A percentile compares a stretch with the other conserved stretches of the same genome.
phyloP scores from a whole-genome alignment of 768 basidiomycete species.

The Scleroderma citrinum region DNA sequence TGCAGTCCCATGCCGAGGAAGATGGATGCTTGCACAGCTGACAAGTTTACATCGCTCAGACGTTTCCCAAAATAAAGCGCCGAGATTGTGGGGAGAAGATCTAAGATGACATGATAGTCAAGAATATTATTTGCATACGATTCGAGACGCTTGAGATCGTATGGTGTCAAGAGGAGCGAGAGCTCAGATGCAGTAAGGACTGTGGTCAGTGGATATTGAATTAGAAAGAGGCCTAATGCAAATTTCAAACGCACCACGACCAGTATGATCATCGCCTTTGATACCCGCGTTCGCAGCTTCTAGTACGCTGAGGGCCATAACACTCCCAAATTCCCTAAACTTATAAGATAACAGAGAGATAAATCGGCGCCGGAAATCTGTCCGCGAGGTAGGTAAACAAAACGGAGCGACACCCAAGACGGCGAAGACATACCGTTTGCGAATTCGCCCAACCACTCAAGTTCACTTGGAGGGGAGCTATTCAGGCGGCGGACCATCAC shows the following conservation, averaged over 20 bases:
- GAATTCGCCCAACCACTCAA: constrained; percentile 87
- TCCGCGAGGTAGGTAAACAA: background rate
- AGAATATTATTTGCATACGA: constrained; percentile 95
- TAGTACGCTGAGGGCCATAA: constrained; percentile 80
- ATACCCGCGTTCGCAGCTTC: constrained; percentile 73
- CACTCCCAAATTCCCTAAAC: constrained; percentile 89
- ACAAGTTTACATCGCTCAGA: constrained; percentile 58
- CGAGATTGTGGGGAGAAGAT: constrained; percentile 78
- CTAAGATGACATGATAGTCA: constrained; percentile 94
- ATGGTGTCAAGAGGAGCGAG: constrained; percentile 69
- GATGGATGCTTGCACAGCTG: constrained; percentile 89
- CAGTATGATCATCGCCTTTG: constrained; percentile 37
- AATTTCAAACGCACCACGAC: constrained; percentile 29
- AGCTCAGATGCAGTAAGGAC: constrained; percentile 38
- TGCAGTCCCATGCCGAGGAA: constrained; percentile 86
- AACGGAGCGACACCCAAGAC: background rate
- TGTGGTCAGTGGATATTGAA: constrained; percentile 28
- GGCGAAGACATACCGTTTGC: constrained; percentile 54
- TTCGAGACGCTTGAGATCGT: constrained; percentile 92
- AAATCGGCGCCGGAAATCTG: constrained; percentile 93
- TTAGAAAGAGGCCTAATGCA: background rate
- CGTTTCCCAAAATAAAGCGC: constrained; percentile 81
- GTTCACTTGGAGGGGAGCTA: constrained; percentile 52
- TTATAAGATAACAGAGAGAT: constrained; percentile 85
- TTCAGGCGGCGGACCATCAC: constrained; percentile 90